These are phyloP conservation scores for Spergularia bocconei DNA, from an alignment of 148 eudicot genomes.

Conservation along the genomic window DNA sequence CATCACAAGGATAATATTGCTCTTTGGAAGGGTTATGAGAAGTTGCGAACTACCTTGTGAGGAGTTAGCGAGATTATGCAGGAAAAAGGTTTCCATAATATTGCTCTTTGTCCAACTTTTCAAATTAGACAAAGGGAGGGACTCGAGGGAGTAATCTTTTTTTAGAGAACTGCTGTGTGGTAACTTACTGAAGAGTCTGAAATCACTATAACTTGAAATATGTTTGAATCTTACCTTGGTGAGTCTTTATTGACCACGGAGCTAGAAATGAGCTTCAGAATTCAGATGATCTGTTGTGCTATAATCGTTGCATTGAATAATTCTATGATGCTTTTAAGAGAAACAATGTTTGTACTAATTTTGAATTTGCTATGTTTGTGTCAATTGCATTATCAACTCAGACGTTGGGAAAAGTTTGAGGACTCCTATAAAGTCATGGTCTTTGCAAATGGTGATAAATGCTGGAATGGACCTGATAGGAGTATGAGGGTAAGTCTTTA, in stretches of 20 bases:
- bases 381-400: slow-evolving; percentile 25
- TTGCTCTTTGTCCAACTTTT: not conserved
- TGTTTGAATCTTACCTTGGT: not conserved
- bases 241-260: not conserved
- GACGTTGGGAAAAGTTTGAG: slow-evolving; percentile 91
- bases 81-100: not conserved
- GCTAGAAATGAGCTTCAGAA: not conserved
- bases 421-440: slow-evolving; percentile 74
- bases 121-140: not conserved
- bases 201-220: not conserved
- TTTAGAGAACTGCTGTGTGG: not conserved
- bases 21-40: not conserved
- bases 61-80: not conserved
- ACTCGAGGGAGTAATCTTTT: not conserved
- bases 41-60: not conserved
- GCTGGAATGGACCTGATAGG: slow-evolving; percentile 99
- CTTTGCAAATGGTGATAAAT: slow-evolving; percentile 84
- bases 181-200: not conserved
- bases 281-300: not conserved
- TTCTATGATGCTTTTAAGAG: not conserved
- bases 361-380: slow-evolving; percentile 8
- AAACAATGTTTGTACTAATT: not conserved
- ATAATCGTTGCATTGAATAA: slow-evolving; percentile 10
- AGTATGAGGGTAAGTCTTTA: slow-evolving; percentile 63
- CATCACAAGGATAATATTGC: not conserved